Base-by-base conservation (phyloP, 2,329 filamentous ascomycete genomes). In the Cercospora sp. region DNA sequence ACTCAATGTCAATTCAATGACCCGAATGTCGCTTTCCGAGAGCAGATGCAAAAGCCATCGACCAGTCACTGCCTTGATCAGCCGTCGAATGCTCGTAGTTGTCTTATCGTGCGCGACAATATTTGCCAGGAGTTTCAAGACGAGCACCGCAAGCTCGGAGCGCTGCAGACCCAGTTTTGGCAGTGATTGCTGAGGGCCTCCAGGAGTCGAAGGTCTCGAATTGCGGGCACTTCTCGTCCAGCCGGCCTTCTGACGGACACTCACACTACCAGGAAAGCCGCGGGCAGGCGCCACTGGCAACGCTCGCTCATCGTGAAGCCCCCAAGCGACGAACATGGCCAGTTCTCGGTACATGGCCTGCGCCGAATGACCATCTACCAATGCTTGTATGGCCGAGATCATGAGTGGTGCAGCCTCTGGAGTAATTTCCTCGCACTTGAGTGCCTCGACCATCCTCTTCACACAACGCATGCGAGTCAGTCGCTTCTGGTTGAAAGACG, bases 21-120 rank as follows among this genome's bases (percentile, higher is more conserved):
- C 90, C 72, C 93, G 90, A 5, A 91, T 86, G 68, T 98, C 91
- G 69, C 92, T 88, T 77, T 97, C 94, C 7, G 92, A 92, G 61
- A 98, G 85, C 13, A 99, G 86, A 79, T 97, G 97, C 13, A 99
- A 82, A 3, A 79, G 72, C 77, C 77, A 79, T 86, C 97, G 97
- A 74, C 97, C 97, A 23, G 94, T 97, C 8, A 99, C 94, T 1
- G 94, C 96, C 76, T 91, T 91, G 5, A 93, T 92, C 82, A 99
- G 98, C 74, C 93, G 95, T 76, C 70, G 42, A 59, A 76, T 64
- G 72, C 76, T 23, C 69, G 72, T 33, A 68, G 61, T 51, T n/a
- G 69, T 73, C 13, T 63, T 66, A n/a, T 75, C 73, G 48, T 76
- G 72, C 31, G 69, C 73, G 2, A 77, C 36, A 13, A 72, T 67